A percentile compares a stretch with the other conserved stretches of the same genome.
phyloP scores from a whole-genome alignment of 257 asterid genomes.

The Prunella vulgaris region DNA sequence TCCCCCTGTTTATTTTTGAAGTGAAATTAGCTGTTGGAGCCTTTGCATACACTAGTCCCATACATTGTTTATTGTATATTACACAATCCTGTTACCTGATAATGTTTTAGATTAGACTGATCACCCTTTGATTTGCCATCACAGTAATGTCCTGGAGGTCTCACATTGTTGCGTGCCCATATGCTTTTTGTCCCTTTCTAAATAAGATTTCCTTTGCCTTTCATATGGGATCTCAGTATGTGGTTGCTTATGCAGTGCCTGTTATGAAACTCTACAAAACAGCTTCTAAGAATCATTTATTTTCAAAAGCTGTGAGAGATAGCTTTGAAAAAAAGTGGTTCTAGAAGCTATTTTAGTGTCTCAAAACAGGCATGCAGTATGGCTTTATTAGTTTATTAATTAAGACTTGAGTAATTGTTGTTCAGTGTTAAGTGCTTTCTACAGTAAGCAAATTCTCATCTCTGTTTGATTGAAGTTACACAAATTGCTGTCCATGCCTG shows the following conservation, averaged over 20 bases:
- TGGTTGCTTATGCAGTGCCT: neutral
- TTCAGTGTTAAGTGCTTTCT: neutral
- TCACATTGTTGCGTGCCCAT: neutral
- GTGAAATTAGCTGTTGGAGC: conserved; percentile 5
- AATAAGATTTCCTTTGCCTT: neutral
- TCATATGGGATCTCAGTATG: neutral
- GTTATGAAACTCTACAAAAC: too few species aligned
- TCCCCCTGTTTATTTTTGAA: neutral
- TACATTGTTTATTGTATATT: neutral
- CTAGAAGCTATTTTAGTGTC: too few species aligned
- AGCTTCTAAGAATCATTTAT: too few species aligned
- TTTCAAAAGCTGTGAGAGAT: too few species aligned
- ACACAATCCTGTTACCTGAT: neutral
- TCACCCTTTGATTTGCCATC: neutral
- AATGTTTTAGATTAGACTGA: neutral
- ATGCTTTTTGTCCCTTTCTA: neutral
- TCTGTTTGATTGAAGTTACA: neutral
- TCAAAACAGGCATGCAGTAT: too few species aligned
- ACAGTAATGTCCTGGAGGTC: neutral
- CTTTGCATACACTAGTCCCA: neutral
- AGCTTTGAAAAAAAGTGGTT: too few species aligned
- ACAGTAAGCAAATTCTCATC: neutral
- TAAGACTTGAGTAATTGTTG: neutral
- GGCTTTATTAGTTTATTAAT: too few species aligned
- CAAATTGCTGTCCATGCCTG: neutral